phyloP scores from a whole-genome alignment of 345 rosid genomes.

The Trapa incisa region DNA sequence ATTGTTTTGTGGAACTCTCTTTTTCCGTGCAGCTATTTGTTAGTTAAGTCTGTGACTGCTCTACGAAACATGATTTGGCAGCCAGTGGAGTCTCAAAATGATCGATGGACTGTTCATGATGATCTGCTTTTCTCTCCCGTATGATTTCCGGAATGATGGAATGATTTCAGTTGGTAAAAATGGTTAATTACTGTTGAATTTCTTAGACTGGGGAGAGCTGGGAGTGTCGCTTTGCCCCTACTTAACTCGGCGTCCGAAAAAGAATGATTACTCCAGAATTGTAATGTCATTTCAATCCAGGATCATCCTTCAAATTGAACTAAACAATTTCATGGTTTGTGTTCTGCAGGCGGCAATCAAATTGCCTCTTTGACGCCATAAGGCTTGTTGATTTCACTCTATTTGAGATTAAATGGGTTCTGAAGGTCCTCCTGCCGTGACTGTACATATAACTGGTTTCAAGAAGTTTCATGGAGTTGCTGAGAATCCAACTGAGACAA shows the following conservation, averaged over 20 bases:
- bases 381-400: conserved; percentile 1
- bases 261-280: background rate
- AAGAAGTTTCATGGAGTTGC: conserved; percentile 98
- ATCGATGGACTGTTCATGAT: background rate
- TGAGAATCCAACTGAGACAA: conserved; percentile 85
- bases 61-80: background rate
- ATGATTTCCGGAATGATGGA: background rate
- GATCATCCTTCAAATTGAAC: background rate
- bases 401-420: conserved; percentile 56
- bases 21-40: background rate
- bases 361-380: background rate
- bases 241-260: background rate
- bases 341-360: conserved; percentile 10
- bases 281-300: background rate
- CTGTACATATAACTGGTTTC: conserved; percentile 85
- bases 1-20: background rate
- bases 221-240: background rate
- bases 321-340: background rate
- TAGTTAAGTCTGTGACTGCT: background rate
- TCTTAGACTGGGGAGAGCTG: background rate
- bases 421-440: conserved; percentile 72
- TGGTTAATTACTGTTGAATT: background rate
- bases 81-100: background rate
- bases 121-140: background rate
- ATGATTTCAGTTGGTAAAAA: background rate